Evolutionary conservation across 139 green algal genomes (phyloP).

Genomic region (Picochlorum sp.): DNA sequence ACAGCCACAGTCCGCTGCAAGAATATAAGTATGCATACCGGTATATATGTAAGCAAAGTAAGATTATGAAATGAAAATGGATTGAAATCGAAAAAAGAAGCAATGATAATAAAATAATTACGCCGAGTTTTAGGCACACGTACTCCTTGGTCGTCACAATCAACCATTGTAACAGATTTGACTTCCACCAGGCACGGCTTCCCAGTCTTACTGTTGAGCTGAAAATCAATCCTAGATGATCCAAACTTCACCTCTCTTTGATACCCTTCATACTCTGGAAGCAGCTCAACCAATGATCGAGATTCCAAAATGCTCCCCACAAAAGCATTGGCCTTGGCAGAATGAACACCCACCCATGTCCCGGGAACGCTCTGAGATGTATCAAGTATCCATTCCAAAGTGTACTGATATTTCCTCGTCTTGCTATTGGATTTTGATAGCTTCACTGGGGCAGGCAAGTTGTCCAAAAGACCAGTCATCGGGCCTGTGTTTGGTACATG

Average conservation of each 20-base stretch:
- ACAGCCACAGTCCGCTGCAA: too few relatives aligned
- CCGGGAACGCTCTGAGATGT: background rate
- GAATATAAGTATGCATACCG: too few relatives aligned
- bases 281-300: slow-evolving; percentile 17
- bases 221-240: slow-evolving; percentile 17
- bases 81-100: too few relatives aligned
- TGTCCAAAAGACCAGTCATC: slow-evolving; percentile 26
- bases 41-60: too few relatives aligned
- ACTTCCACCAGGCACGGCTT: slow-evolving; percentile 38
- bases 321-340: slow-evolving; percentile 47
- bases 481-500: slow-evolving; percentile 57
- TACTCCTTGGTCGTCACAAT: too few relatives aligned
- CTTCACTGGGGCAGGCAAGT: background rate
- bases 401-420: slow-evolving; percentile 42
- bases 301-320: slow-evolving; percentile 23
- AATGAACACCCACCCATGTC: slow-evolving; percentile 36
- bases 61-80: too few relatives aligned
- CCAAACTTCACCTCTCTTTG: slow-evolving; percentile 37
- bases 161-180: slow-evolving; percentile 49
- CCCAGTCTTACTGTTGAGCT: slow-evolving; percentile 7
- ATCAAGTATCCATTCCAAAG: slow-evolving; percentile 37
- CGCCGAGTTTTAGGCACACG: too few relatives aligned
- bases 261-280: slow-evolving; percentile 10
- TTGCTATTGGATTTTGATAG: background rate
- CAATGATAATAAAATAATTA: too few relatives aligned